phyloP scores from a whole-genome alignment of 495 filamentous ascomycete species.

The Aspergillus sclerotiicarbonarius region DNA sequence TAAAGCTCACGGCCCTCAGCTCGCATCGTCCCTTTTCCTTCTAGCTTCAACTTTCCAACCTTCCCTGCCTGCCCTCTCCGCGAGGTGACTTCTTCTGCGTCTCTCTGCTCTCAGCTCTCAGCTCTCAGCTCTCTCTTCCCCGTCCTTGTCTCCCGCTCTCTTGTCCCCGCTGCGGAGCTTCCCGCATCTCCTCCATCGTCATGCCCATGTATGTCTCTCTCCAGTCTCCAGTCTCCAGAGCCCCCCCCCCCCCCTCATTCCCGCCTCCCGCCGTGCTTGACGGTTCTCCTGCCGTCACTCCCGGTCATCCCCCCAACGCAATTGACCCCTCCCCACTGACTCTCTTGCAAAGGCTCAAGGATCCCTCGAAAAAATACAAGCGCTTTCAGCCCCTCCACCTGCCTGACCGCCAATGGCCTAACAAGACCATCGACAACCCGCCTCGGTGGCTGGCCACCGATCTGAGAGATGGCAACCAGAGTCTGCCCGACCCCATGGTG shows the following conservation, averaged over 20 bases:
- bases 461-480: constrained; percentile 86
- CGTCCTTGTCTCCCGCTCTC: neutral
- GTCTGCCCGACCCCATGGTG: constrained; percentile 87
- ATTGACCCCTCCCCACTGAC: constrained; percentile 11
- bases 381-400: constrained; percentile 73
- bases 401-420: constrained; percentile 88
- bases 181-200: constrained; percentile 16
- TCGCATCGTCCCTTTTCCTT: neutral
- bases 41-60: constrained; percentile 4
- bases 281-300: neutral
- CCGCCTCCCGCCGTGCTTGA: neutral
- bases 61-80: neutral
- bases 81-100: neutral
- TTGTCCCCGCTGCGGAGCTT: constrained; percentile 22
- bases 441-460: constrained; percentile 87
- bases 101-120: neutral
- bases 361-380: constrained; percentile 91
- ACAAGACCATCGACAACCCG: constrained; percentile 69
- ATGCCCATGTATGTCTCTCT: constrained; percentile 40
- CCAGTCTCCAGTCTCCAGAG: neutral
- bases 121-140: neutral
- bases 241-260: constrained; percentile 1
- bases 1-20: neutral
- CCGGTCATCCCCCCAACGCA: neutral
- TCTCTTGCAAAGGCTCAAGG: constrained; percentile 69